Conservation (phyloP, 2,329 filamentous ascomycete species). For the Dactylellina leptospora region DNA sequence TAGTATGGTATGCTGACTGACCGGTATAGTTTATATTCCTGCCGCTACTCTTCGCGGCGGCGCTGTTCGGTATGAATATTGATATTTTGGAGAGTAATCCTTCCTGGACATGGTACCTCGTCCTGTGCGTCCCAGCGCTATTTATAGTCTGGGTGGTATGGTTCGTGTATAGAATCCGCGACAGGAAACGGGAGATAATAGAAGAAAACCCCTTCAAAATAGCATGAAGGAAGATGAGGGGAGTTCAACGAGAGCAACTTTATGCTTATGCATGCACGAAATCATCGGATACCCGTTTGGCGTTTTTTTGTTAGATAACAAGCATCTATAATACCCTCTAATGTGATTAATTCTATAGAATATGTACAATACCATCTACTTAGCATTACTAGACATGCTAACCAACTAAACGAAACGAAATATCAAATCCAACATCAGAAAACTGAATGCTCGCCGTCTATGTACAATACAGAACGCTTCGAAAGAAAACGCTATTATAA, state of each 20-base stretch:
- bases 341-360: background rate
- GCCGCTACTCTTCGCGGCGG: conserved; percentile 53
- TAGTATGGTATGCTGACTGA: no score
- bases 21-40: conserved; percentile 54
- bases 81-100: conserved; percentile 50
- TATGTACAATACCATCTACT: background rate
- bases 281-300: conserved; percentile 33
- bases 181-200: conserved; percentile 26
- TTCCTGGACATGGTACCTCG: conserved; percentile 53
- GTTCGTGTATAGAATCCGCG: conserved; percentile 42
- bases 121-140: conserved; percentile 46
- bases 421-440: background rate
- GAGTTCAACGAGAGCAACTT: no score
- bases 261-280: background rate
- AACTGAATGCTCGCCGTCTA: background rate
- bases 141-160: conserved; percentile 39
- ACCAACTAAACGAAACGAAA: background rate
- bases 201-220: conserved; percentile 50
- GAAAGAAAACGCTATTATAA: no score
- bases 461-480: background rate
- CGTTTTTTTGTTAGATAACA: background rate
- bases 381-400: no score
- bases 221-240: conserved; percentile 1
- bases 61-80: conserved; percentile 55
- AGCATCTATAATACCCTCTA: background rate